Evolutionary conservation across 345 rosid species (phyloP).

Genomic region (Pistacia atlantica): DNA sequence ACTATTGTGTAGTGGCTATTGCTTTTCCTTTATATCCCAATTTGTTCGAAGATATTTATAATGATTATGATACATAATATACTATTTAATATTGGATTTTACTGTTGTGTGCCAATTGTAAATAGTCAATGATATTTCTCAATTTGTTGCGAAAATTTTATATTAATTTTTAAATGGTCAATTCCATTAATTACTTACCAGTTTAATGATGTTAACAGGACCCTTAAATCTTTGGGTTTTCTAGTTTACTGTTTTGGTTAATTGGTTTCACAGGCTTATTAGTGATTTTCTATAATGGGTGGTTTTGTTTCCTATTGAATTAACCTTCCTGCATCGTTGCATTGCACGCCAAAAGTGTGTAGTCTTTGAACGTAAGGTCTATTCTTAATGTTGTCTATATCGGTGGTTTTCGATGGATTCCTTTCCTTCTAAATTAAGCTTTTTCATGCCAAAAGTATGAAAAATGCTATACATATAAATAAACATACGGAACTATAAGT

Average conservation of each 20-base stretch:
- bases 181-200: background rate
- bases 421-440: background rate
- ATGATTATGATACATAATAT: too few relatives aligned
- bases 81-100: too few relatives aligned
- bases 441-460: background rate
- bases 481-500: too few relatives aligned
- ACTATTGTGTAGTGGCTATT: background rate
- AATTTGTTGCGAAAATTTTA: too few relatives aligned
- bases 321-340: background rate
- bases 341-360: background rate
- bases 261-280: too few relatives aligned
- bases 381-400: background rate
- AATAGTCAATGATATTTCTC: too few relatives aligned
- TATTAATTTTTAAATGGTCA: too few relatives aligned
- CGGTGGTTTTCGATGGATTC: background rate
- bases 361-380: background rate
- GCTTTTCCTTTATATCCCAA: background rate
- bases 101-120: too few relatives aligned
- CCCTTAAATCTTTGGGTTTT: background rate
- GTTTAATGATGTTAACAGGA: background rate
- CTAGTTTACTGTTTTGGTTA: background rate
- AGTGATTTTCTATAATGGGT: background rate
- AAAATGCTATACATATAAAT: too few relatives aligned
- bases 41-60: too few relatives aligned
- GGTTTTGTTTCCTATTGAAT: background rate